phyloP scores from a whole-genome alignment of 73 alveolate species.

The Breviolum minutum region DNA sequence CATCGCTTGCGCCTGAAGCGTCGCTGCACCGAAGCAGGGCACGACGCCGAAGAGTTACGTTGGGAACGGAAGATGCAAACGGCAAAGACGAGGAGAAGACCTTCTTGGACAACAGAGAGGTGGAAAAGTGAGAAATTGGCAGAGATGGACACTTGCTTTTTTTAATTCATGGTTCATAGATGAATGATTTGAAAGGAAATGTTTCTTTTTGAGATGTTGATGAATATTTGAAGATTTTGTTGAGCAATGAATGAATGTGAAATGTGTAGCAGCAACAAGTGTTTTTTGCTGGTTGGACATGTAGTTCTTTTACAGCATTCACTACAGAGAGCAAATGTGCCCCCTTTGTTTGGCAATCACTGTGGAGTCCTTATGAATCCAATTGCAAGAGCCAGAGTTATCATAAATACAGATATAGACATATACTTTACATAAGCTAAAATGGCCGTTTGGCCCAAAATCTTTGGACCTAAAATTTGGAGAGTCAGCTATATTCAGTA shows the following conservation, averaged over 20 bases:
- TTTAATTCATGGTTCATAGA: not conserved
- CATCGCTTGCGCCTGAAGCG: conserved; percentile 23
- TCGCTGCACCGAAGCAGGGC: not conserved
- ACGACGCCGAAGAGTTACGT: not conserved
- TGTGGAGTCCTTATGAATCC: no score
- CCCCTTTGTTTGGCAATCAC: no score
- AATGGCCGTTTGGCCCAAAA: no score
- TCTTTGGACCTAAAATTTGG: no score
- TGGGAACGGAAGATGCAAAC: not conserved
- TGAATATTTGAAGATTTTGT: not conserved
- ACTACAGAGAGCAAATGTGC: no score
- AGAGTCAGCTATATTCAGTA: no score
- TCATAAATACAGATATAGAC: no score
- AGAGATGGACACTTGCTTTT: not conserved
- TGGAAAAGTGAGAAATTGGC: not conserved
- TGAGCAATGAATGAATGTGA: not conserved
- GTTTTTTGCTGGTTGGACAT: no score
- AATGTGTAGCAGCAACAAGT: no score
- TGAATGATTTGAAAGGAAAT: not conserved
- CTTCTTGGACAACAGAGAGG: not conserved
- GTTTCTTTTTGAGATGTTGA: not conserved
- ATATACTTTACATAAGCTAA: no score
- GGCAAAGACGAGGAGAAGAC: not conserved
- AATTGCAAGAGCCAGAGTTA: no score
- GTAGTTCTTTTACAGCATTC: no score